phyloP scores from a whole-genome alignment of 2,329 filamentous ascomycete genomes.

The Sporothrix dimorphospora region DNA sequence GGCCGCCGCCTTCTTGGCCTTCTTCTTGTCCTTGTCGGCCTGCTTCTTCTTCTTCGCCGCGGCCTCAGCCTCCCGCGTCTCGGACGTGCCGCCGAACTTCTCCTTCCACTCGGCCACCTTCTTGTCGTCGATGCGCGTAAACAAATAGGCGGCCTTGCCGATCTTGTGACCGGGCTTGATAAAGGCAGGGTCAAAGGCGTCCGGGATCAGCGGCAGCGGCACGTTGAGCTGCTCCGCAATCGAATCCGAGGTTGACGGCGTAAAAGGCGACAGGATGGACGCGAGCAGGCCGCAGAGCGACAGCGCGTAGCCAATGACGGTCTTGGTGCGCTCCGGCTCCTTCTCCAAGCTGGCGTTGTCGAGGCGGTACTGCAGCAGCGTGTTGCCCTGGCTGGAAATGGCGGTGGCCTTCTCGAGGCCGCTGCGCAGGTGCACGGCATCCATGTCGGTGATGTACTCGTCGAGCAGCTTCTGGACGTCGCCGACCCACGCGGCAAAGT shows the following conservation, averaged over 20 bases:
- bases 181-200: conserved; percentile 63
- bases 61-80: conserved; percentile 38
- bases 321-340: conserved; percentile 57
- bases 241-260: conserved; percentile 74
- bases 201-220: conserved; percentile 64
- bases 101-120: conserved; percentile 73
- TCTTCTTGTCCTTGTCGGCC: conserved; percentile 39
- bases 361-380: conserved; percentile 50
- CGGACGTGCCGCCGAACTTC: conserved; percentile 55
- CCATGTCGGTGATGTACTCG: conserved; percentile 68
- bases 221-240: conserved; percentile 73
- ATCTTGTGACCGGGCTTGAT: conserved; percentile 78
- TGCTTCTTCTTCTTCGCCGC: conserved; percentile 41
- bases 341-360: conserved; percentile 53
- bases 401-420: conserved; percentile 68
- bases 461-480: conserved; percentile 69
- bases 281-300: conserved; percentile 84
- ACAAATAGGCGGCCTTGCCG: conserved; percentile 60
- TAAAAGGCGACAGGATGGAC: conserved; percentile 78
- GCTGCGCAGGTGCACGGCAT: conserved; percentile 70
- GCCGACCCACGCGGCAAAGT: conserved; percentile 57
- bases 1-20: conserved; percentile 40
- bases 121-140: conserved; percentile 71
- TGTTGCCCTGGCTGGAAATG: conserved; percentile 62
- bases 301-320: conserved; percentile 75